These are phyloP conservation scores for Vitellaria paradoxa DNA, from an alignment of 179 eudicot species.

Conservation along the genomic window DNA sequence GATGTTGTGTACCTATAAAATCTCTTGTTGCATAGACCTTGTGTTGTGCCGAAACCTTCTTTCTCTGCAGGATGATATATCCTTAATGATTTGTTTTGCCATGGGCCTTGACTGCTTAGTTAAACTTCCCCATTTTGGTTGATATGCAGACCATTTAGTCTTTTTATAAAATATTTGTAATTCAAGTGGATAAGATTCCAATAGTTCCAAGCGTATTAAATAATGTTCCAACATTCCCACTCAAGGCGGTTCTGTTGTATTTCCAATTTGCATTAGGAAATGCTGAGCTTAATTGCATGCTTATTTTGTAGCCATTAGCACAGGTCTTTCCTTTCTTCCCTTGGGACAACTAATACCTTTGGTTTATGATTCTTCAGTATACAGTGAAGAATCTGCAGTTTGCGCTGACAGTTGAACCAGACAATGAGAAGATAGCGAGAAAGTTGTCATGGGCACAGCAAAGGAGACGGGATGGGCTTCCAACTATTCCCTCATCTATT, in stretches of 20 bases:
- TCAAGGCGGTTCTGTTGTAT: not conserved
- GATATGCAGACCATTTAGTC: not conserved
- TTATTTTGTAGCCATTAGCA: not conserved
- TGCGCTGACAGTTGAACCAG: conserved; percentile 86
- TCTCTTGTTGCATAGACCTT: conserved; percentile 1
- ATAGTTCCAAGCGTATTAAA: not conserved
- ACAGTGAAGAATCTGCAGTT: conserved; percentile 92
- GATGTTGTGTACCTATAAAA: not conserved
- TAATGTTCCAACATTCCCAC: not conserved
- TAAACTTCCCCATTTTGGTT: not conserved
- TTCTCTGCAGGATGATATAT: not conserved
- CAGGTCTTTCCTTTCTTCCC: not conserved
- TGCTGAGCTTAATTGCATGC: not conserved
- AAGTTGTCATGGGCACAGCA: conserved; percentile 83
- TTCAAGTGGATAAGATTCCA: not conserved
- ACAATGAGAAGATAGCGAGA: conserved; percentile 52
- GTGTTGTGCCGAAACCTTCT: not conserved
- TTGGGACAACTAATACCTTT: not conserved
- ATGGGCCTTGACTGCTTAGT: not conserved
- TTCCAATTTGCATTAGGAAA: not conserved
- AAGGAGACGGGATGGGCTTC: conserved; percentile 57
- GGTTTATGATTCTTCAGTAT: conserved; percentile 46
- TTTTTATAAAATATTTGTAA: not conserved
- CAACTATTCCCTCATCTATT: conserved; percentile 89
- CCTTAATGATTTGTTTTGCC: not conserved